A percentile compares a stretch with the other conserved stretches of the same genome.
phyloP scores from a whole-genome alignment of 2,329 filamentous ascomycete species.

The Samsoniella hepiali region DNA sequence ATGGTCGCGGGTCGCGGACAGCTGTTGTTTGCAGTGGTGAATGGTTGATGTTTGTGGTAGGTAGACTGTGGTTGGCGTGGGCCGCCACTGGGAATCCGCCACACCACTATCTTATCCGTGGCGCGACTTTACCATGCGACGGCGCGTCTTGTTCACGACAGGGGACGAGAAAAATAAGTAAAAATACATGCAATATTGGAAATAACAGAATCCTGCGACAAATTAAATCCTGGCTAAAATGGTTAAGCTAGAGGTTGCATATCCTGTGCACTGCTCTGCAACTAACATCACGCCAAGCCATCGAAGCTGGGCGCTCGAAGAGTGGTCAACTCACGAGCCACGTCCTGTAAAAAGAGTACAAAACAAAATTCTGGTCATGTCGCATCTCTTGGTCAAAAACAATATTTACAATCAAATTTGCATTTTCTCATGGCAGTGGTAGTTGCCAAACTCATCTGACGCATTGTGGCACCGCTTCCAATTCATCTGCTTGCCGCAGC shows the following conservation, averaged over 20 bases:
- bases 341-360: not conserved
- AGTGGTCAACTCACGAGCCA: too few relatives aligned
- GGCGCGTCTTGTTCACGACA: not conserved
- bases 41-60: conserved; percentile 1
- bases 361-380: not conserved
- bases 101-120: conserved; percentile 8
- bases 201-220: too few relatives aligned
- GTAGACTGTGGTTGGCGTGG: not conserved
- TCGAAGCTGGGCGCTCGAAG: too few relatives aligned
- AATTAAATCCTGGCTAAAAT: too few relatives aligned
- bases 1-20: not conserved
- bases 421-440: not conserved
- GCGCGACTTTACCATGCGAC: not conserved
- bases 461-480: not conserved
- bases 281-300: too few relatives aligned
- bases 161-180: too few relatives aligned
- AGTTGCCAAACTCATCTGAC: not conserved
- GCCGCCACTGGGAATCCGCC: not conserved
- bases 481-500: not conserved
- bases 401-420: not conserved
- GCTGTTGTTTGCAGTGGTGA: not conserved
- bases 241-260: too few relatives aligned
- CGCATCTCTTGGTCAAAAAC: not conserved
- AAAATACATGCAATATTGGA: too few relatives aligned
- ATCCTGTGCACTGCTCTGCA: too few relatives aligned